Base-by-base conservation (phyloP, 2,329 filamentous ascomycete species). In the Rhinocladiella mackenziei region DNA sequence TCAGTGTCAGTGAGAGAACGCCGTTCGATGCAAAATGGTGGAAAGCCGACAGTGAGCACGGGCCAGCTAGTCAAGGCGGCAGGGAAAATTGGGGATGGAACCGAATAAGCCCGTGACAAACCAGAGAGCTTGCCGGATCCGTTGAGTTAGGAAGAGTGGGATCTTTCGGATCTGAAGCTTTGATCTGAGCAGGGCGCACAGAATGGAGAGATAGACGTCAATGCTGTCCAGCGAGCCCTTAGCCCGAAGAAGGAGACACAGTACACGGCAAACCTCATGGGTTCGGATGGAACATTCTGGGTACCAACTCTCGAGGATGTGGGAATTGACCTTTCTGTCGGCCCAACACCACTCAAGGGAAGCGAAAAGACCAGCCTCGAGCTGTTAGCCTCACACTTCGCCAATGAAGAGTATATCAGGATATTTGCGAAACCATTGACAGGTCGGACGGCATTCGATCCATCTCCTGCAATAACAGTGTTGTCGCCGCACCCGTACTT, bases 381-480 rank as follows among this genome's bases (percentile, higher is more conserved):
- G 50, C 67, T 68, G 20, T 72, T 89, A 1, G 68, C 75, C 6
- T 65, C 73, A 3, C 77, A 86, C 22, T 73, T 85, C 46, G 65
- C 71, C 2, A 68, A 88, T 50, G 72, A 77, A 46, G 71, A 77
- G 40, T 89, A 86, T 60, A 80, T 80, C 0, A 83, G 81, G 1
- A 86, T 79, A 0, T 89, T 89, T 57, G 76, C 81, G 58, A 89
- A 89, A 61, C 84, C 85, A 1, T 80, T 81, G 45, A 87, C 84
- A 0, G 85, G 80, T 25, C 85, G 85, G 0, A 83, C 85, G 2
- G 81, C 77, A 2, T 87, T 89, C 55, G 74, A 79, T 26, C 84
- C 84, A 0, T n/a, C n/a, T n/a, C 82, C 83, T 58, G 76, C 82
- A 0, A 89, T 85, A 1, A 88, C 83, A 0, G 69, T 89, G 1